Evolutionary conservation across 441 rosid species (phyloP).

Genomic region (Adansonia gregorii): DNA sequence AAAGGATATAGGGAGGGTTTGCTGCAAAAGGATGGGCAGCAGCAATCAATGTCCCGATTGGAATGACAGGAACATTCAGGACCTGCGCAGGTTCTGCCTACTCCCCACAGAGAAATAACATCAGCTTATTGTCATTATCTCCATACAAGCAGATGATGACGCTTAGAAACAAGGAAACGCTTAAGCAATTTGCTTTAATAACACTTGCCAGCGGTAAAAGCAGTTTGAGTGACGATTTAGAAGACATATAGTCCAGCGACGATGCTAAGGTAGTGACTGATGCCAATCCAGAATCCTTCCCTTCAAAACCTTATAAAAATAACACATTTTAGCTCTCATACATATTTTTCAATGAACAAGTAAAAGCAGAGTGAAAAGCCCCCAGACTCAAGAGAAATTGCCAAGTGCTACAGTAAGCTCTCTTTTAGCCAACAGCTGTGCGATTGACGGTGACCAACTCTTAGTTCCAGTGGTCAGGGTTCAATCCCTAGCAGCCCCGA

Average conservation of each 20-base stretch:
- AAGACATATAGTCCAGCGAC: slow-evolving; percentile 79
- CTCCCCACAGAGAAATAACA: slow-evolving; percentile 22
- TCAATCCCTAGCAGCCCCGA: background rate
- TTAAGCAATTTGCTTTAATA: slow-evolving; percentile 15
- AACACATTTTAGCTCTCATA: slow-evolving; percentile 22
- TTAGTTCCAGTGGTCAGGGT: background rate
- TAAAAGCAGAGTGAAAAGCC: background rate
- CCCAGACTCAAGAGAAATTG: background rate
- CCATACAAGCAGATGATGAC: slow-evolving; percentile 9
- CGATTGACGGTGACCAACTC: background rate
- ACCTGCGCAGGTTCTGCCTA: slow-evolving; percentile 75
- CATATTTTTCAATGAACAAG: background rate
- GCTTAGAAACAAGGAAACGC: slow-evolving; percentile 4
- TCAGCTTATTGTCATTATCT: slow-evolving; percentile 24
- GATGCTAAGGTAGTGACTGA: slow-evolving; percentile 71
- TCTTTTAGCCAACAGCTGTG: background rate
- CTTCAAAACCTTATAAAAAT: slow-evolving; percentile 55
- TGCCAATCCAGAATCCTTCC: slow-evolving; percentile 66
- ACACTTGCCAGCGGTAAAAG: slow-evolving; percentile 78
- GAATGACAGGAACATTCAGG: slow-evolving; percentile 63
- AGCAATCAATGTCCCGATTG: slow-evolving; percentile 58
- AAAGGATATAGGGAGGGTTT: slow-evolving; percentile 62
- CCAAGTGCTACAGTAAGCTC: background rate
- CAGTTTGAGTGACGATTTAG: slow-evolving; percentile 68
- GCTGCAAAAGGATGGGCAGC: slow-evolving; percentile 66